Evolutionary conservation across 768 basidiomycete genomes (phyloP).

Genomic region (Leccinum rimulosum): DNA sequence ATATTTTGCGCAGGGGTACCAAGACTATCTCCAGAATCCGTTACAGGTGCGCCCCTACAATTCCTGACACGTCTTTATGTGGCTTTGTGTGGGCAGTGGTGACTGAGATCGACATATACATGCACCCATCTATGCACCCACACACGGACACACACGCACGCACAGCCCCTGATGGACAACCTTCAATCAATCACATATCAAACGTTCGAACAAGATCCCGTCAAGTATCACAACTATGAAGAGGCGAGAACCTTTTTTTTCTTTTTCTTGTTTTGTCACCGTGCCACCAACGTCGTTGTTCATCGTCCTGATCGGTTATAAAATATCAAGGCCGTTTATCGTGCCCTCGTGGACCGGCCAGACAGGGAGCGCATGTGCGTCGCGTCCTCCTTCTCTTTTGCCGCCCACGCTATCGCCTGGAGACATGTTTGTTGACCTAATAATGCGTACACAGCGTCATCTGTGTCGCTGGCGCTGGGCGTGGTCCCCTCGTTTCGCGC

Average conservation of each 20-base stretch:
- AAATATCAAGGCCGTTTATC: conserved; percentile 65
- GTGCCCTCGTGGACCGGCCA: conserved; percentile 74
- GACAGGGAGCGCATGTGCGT: conserved; percentile 57
- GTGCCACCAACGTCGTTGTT: conserved; percentile 5
- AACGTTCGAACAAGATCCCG: conserved; percentile 95
- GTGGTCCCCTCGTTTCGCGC: conserved; percentile 89
- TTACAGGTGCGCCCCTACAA: conserved; percentile 58
- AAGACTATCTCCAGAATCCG: conserved; percentile 93
- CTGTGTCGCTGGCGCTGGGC: conserved; percentile 92
- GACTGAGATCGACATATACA: neutral
- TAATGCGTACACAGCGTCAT: conserved; percentile 54
- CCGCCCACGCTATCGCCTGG: neutral
- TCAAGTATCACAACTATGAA: conserved; percentile 95
- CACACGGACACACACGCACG: conserved; percentile 27
- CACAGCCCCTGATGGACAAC: conserved; percentile 95
- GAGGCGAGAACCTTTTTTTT: conserved; percentile 49
- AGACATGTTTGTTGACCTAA: conserved; percentile 15
- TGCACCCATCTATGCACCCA: neutral
- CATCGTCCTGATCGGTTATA: neutral
- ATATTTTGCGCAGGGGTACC: conserved; percentile 88
- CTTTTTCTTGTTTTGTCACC: conserved; percentile 2
- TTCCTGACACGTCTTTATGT: neutral
- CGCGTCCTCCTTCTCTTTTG: conserved; percentile 27
- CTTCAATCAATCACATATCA: conserved; percentile 94
- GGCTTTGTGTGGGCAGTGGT: neutral